Percentiles rank a stretch among this genome's conserved stretches.
These are phyloP conservation scores for Talaromyces sp. DNA, from an alignment of 2,329 filamentous ascomycete genomes.

Conservation along the genomic window DNA sequence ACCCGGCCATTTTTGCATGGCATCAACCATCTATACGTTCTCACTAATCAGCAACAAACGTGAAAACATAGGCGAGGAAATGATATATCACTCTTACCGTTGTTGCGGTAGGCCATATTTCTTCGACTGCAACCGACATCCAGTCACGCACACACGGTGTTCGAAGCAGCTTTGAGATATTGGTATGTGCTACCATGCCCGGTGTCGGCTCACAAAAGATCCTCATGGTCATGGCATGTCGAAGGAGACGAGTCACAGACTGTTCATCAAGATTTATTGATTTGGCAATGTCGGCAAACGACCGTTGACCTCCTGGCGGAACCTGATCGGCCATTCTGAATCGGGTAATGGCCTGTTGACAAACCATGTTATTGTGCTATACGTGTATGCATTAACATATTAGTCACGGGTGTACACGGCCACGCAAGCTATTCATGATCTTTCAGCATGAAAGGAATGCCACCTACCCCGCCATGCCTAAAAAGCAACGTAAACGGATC, in stretches of 20 bases:
- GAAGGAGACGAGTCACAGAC: not conserved
- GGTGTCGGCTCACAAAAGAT: not conserved
- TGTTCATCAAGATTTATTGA: not conserved
- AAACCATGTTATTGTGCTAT: not conserved
- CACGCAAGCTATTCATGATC: not conserved
- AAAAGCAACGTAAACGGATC: conserved; percentile 1
- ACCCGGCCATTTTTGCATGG: not conserved
- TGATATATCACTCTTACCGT: not conserved
- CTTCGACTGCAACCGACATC: not conserved
- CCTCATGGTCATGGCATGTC: not conserved
- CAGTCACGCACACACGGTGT: not conserved
- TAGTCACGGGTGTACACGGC: not conserved
- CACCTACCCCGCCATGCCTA: not conserved
- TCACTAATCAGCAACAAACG: not conserved
- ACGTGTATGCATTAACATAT: not conserved
- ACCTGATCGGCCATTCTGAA: not conserved
- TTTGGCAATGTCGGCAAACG: not conserved
- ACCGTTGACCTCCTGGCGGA: not conserved
- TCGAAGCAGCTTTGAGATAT: not conserved
- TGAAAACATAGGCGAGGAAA: not conserved
- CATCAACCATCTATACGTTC: not conserved
- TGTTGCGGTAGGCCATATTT: not conserved
- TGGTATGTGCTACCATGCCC: conserved; percentile 1
- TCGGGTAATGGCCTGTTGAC: not conserved
- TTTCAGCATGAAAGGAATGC: not conserved